Percentiles rank a stretch among this genome's conserved stretches.
phyloP scores from a whole-genome alignment of 805 yeast species.

The Jamesozyma spencerorum region DNA sequence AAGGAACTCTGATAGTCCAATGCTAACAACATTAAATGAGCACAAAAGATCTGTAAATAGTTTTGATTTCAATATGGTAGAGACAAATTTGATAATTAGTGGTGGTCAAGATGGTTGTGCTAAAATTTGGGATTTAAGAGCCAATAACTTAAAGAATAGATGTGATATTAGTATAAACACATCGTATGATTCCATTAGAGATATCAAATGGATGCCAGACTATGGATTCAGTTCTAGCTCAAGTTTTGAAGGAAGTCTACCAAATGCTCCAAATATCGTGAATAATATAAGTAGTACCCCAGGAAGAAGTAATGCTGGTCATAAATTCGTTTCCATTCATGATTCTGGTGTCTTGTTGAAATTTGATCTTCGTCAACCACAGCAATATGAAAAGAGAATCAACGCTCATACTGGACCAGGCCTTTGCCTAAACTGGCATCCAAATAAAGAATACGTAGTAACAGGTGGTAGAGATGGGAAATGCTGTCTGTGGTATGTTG shows the following conservation, averaged over 20 bases:
- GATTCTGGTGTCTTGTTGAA: conserved; percentile 83
- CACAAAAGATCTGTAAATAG: conserved; percentile 31
- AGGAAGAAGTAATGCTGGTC: conserved; percentile 29
- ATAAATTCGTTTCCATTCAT: conserved; percentile 65
- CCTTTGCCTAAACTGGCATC: conserved; percentile 80
- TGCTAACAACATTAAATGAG: conserved; percentile 22
- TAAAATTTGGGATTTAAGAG: conserved; percentile 58
- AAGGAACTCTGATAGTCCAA: conserved; percentile 13
- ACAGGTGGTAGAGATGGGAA: conserved; percentile 88
- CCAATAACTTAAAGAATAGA: conserved; percentile 35
- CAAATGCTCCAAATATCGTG: background rate
- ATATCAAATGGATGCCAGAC: conserved; percentile 42
- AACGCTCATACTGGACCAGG: conserved; percentile 93
- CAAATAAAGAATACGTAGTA: conserved; percentile 65
- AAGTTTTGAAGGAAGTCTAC: background rate
- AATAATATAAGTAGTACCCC: background rate
- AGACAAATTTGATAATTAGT: conserved; percentile 36
- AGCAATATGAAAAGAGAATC: conserved; percentile 55
- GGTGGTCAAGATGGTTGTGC: conserved; percentile 79
- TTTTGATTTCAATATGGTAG: conserved; percentile 29
- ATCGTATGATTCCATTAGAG: conserved; percentile 63
- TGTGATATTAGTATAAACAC: conserved; percentile 33
- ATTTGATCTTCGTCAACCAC: conserved; percentile 74
- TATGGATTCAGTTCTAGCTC: conserved; percentile 17
- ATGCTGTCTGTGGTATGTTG: conserved; percentile 29